These are phyloP conservation scores for Dioscorea alata DNA, from an alignment of 106 monocot genomes.

Conservation along the genomic window DNA sequence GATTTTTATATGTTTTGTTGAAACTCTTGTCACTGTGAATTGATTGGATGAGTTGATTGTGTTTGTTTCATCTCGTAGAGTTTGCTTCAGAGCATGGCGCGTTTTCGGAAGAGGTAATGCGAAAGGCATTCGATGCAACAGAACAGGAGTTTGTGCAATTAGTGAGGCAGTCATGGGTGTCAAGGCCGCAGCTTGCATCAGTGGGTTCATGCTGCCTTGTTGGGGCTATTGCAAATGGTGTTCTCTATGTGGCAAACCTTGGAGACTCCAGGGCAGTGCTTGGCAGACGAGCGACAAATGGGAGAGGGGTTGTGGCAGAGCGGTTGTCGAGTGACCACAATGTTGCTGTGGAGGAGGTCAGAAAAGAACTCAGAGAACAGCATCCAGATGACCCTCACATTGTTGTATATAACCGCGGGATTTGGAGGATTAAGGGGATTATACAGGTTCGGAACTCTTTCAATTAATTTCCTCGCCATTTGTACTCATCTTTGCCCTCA, in stretches of 20 bases:
- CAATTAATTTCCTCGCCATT: too few species aligned
- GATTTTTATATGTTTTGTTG: not conserved
- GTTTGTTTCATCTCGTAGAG: conserved; percentile 3
- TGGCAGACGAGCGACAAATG: conserved; percentile 16
- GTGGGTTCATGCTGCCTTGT: conserved; percentile 56
- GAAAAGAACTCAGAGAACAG: conserved; percentile 33
- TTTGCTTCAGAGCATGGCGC: conserved; percentile 42
- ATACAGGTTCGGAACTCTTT: conserved; percentile 30
- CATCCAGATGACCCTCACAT: conserved; percentile 58
- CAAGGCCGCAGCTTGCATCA: conserved; percentile 40
- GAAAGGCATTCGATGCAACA: conserved; percentile 40
- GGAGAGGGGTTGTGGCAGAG: conserved; percentile 33
- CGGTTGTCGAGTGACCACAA: conserved; percentile 49
- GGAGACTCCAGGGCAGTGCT: conserved; percentile 59
- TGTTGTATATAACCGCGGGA: conserved; percentile 35
- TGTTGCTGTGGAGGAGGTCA: conserved; percentile 48
- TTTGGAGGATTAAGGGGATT: conserved; percentile 59
- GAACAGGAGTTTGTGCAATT: conserved; percentile 46
- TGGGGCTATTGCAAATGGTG: conserved; percentile 30
- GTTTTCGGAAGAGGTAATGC: conserved; percentile 42
- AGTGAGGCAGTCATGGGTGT: conserved; percentile 29
- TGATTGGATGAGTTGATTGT: not conserved
- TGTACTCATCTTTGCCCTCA: too few species aligned
- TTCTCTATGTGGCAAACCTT: conserved; percentile 48
- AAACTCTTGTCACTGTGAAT: not conserved